Conservation (phyloP, 257 asterid genomes). For the Solanum sparsipilum region DNA sequence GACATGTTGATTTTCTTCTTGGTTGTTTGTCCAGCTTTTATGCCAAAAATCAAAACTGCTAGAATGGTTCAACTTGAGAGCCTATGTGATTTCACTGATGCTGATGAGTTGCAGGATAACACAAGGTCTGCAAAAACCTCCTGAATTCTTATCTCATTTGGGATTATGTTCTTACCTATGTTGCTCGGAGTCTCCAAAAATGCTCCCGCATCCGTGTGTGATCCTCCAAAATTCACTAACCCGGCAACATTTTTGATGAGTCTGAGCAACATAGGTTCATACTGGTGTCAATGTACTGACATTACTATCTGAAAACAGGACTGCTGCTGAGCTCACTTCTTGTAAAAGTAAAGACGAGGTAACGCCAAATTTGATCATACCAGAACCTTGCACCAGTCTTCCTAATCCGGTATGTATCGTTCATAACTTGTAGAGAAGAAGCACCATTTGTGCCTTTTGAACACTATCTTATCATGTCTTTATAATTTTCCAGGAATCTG, state of each 20-base stretch:
- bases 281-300: background rate
- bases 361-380: background rate
- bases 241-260: background rate
- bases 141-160: background rate
- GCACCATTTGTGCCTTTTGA: background rate
- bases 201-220: background rate
- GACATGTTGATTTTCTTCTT: background rate
- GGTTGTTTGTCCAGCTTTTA: slow-evolving; percentile 51
- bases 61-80: slow-evolving; percentile 50
- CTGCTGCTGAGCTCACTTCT: slow-evolving; percentile 9
- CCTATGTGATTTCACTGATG: slow-evolving; percentile 59
- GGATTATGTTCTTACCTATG: background rate
- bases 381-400: slow-evolving; percentile 2
- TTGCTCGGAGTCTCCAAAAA: background rate
- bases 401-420: background rate
- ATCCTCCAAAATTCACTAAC: background rate
- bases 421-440: background rate
- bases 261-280: background rate
- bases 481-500: slow-evolving; percentile 3
- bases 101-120: slow-evolving; percentile 20
- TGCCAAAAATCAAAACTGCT: slow-evolving; percentile 62
- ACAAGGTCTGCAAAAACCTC: background rate
- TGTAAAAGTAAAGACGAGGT: slow-evolving; percentile 19
- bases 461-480: slow-evolving; percentile 4
- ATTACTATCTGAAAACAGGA: background rate